Conservation (phyloP, 225 moss, liverwort and hornwort genomes). For the Anthoceros angustus region DNA sequence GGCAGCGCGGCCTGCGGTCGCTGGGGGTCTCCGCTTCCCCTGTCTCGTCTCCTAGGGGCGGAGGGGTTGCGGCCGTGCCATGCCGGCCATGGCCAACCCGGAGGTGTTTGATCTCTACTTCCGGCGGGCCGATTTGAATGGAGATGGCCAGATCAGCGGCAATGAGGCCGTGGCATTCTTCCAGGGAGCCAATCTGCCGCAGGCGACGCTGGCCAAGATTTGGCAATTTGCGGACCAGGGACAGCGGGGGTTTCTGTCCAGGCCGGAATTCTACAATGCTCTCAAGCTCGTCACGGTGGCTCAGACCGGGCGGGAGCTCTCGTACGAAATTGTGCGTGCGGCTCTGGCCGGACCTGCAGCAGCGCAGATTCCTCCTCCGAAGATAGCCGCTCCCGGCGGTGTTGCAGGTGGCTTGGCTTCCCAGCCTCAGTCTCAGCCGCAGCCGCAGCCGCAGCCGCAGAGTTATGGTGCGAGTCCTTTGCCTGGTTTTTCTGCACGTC, state of each 20-base stretch:
- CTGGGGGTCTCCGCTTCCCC: too few relatives aligned
- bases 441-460: too few relatives aligned
- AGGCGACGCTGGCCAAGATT: conserved; percentile 1
- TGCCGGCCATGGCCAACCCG: not conserved
- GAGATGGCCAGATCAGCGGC: conserved; percentile 1
- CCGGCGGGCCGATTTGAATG: not conserved
- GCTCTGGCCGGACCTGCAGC: not conserved
- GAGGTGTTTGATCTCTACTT: conserved; percentile 1
- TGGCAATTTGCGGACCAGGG: conserved; percentile 6
- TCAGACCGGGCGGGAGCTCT: not conserved
- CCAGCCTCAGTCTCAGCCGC: not conserved
- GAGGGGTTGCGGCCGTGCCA: not conserved
- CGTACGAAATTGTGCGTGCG: conserved; percentile 1
- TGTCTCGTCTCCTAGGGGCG: too few relatives aligned
- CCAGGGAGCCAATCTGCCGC: conserved; percentile 3
- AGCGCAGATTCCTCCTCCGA: conserved; percentile 3
- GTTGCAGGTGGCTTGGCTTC: not conserved
- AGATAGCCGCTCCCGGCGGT: not conserved
- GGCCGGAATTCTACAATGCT: conserved; percentile 3
- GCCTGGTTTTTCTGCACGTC: too few relatives aligned
- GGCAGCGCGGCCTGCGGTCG: too few relatives aligned
- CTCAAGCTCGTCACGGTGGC: conserved; percentile 4
- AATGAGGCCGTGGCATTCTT: not conserved
- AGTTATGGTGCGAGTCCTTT: too few relatives aligned
- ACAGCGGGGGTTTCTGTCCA: not conserved